Evolutionary conservation across 805 yeast species (phyloP).

Genomic region (Pichia cabralensis): DNA sequence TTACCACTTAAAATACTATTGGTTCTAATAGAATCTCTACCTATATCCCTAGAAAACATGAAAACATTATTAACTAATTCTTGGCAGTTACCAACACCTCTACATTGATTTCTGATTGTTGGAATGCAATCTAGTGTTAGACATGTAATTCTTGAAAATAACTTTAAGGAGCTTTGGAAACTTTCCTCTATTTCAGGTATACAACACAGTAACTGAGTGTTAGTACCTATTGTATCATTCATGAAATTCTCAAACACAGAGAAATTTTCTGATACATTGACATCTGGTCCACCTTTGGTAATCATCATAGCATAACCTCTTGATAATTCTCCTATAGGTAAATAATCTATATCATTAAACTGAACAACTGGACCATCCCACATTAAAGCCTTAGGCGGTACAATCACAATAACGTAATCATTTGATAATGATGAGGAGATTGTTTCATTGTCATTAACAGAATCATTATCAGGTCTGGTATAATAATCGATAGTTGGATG

Average conservation of each 20-base stretch:
- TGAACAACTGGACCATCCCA: slow-evolving; percentile 81
- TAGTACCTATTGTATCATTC: slow-evolving; percentile 41
- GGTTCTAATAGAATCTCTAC: slow-evolving; percentile 56
- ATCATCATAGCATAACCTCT: slow-evolving; percentile 61
- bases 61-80: slow-evolving; percentile 69
- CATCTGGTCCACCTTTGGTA: slow-evolving; percentile 56
- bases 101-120: slow-evolving; percentile 42
- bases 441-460: not conserved
- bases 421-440: too few relatives aligned
- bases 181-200: slow-evolving; percentile 65
- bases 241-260: slow-evolving; percentile 48
- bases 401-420: slow-evolving; percentile 49
- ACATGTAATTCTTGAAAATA: slow-evolving; percentile 58
- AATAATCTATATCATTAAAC: slow-evolving; percentile 32
- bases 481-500: slow-evolving; percentile 15
- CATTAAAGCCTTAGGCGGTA: slow-evolving; percentile 74
- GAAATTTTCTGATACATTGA: slow-evolving; percentile 43
- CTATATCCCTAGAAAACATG: slow-evolving; percentile 72
- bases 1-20: slow-evolving; percentile 39
- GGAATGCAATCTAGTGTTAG: slow-evolving; percentile 54
- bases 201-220: slow-evolving; percentile 60
- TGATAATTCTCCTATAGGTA: slow-evolving; percentile 47
- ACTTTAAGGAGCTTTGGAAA: slow-evolving; percentile 51
- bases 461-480: not conserved
- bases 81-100: slow-evolving; percentile 52